These are phyloP conservation scores for Saturnispora saitoi DNA, from an alignment of 805 yeast genomes.

Conservation along the genomic window DNA sequence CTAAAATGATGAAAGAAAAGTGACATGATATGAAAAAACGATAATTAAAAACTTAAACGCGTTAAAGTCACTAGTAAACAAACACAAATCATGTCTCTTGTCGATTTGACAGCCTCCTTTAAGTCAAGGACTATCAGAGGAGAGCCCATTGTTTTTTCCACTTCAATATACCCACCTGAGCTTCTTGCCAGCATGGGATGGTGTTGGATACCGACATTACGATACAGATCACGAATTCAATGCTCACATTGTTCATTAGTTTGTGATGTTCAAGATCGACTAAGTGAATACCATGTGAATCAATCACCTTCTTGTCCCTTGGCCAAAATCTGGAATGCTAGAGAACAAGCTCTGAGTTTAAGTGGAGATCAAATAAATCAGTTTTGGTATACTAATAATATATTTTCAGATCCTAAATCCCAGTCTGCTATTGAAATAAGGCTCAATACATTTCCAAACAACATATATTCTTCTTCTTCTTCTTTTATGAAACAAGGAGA, in stretches of 20 bases:
- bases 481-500: background rate
- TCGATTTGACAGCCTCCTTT: background rate
- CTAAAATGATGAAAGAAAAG: background rate
- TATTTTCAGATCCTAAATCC: conserved; percentile 3
- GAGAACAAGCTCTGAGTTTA: background rate
- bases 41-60: background rate
- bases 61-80: background rate
- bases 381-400: background rate
- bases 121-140: background rate
- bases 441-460: background rate
- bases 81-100: background rate
- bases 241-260: conserved; percentile 9
- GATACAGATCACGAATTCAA: conserved; percentile 7
- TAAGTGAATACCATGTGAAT: conserved; percentile 5
- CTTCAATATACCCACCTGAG: conserved; percentile 5
- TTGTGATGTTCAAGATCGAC: conserved; percentile 4
- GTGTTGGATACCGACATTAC: conserved; percentile 9
- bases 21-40: background rate
- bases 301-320: conserved; percentile 7
- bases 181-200: conserved; percentile 10
- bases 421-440: background rate
- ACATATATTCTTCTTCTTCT: background rate
- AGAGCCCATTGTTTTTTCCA: background rate
- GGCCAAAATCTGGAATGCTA: conserved; percentile 10
- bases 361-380: background rate